Evolutionary conservation across 169 alveolate species (phyloP).

Genomic region (Babesia gibsoni): DNA sequence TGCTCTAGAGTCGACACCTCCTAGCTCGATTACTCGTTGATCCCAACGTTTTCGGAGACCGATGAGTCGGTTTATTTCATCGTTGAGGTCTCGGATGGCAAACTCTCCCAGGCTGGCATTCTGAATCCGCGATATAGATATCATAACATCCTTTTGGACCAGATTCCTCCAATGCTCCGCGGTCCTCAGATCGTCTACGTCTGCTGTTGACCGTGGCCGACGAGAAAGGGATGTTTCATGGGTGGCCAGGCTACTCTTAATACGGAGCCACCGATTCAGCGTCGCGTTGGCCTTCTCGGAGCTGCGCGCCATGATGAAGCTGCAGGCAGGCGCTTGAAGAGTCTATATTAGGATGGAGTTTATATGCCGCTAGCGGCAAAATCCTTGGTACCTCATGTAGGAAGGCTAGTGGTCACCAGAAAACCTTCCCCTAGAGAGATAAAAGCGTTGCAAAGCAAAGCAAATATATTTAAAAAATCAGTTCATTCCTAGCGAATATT

Average conservation of each 20-base stretch:
- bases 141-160: constrained; percentile 79
- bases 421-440: too few relatives aligned
- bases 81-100: constrained; percentile 90
- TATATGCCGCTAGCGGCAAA: neutral
- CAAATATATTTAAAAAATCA: too few relatives aligned
- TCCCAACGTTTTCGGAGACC: constrained; percentile 89
- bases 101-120: constrained; percentile 91
- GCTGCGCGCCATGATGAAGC: constrained; percentile 41
- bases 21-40: constrained; percentile 86
- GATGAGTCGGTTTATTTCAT: constrained; percentile 89
- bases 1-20: constrained; percentile 82
- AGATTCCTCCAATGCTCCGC: constrained; percentile 64
- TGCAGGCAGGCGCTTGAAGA: too few relatives aligned
- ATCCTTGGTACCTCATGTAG: neutral
- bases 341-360: neutral
- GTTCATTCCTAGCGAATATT: too few relatives aligned
- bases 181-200: constrained; percentile 29
- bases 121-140: constrained; percentile 85
- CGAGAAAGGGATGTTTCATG: constrained; percentile 26
- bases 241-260: constrained; percentile 50
- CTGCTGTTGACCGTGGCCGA: constrained; percentile 56
- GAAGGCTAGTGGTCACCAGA: too few relatives aligned
- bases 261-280: constrained; percentile 64
- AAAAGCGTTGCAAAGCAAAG: too few relatives aligned
- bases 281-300: constrained; percentile 64